A percentile compares a stretch with the other conserved stretches of the same genome.
phyloP scores from a whole-genome alignment of 805 yeast genomes.

The Middelhovenomyces tepae region DNA sequence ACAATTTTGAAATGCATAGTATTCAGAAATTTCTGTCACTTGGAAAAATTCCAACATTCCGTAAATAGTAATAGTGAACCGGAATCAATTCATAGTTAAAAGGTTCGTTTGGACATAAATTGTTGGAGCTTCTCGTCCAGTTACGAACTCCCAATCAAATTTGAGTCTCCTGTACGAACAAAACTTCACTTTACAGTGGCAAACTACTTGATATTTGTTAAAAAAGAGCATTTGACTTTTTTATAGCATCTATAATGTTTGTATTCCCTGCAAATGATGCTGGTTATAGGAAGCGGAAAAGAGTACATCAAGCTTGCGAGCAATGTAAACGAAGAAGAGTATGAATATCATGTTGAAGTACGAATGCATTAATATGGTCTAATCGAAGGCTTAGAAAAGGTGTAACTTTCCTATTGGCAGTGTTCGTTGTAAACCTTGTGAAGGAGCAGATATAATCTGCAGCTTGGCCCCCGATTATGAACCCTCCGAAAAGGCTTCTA shows the following conservation, averaged over 20 bases:
- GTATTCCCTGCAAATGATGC: conserved; percentile 37
- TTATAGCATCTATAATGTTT: conserved; percentile 27
- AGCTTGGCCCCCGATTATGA: conserved; percentile 20
- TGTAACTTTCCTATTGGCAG: conserved; percentile 24
- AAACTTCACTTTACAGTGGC: too few relatives aligned
- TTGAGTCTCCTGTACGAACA: too few relatives aligned
- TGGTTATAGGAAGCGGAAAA: conserved; percentile 33
- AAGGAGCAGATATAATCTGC: conserved; percentile 25
- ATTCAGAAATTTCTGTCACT: too few relatives aligned
- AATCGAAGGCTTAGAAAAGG: conserved; percentile 17
- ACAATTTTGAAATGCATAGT: too few relatives aligned
- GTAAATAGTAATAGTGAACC: too few relatives aligned
- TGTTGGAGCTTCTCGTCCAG: too few relatives aligned
- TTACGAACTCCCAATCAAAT: too few relatives aligned
- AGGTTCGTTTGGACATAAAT: too few relatives aligned
- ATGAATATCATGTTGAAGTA: conserved; percentile 7
- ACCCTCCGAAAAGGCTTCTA: conserved; percentile 13
- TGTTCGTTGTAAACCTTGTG: conserved; percentile 28
- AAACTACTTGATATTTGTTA: too few relatives aligned
- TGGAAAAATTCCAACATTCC: too few relatives aligned
- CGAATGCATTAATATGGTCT: neutral
- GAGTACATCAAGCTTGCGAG: conserved; percentile 35
- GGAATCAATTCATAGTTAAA: too few relatives aligned
- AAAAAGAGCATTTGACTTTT: too few relatives aligned
- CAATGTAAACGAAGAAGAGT: conserved; percentile 32